Evolutionary conservation across 495 filamentous ascomycete species (phyloP), one percentile per base, ranked within the genome.

Genomic region (Penicillium nucicola): DNA sequence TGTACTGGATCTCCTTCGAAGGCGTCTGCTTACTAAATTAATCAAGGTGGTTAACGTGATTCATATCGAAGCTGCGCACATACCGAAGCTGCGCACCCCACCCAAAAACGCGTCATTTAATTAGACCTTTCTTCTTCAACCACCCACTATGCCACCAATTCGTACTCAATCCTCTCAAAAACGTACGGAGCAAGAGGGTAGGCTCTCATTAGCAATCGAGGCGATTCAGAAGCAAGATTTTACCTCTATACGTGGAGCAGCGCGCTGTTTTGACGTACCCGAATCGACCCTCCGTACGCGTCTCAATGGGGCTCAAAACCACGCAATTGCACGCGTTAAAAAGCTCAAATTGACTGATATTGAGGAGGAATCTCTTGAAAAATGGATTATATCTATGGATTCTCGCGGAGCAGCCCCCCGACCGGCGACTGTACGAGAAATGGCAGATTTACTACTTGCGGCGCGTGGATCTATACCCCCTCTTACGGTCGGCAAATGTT

Each of bases 371-470:
- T 53, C 42, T 30, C 41, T 53, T 20, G 28, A 42, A 39, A 30
- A 53, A 19, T 53, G 43, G 50, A 14, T 53, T 19, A 4, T 53
- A 5, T 13, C 23, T 53, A 53, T 53, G 36, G 32, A 48, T 33
- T 11, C 12, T 9, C 30, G 52, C 38, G 52, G 45, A 14, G 45
- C 45, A 19, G 45, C 41, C 33, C 41, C 33, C 11, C 32, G 15
- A 12, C 18, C 20, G 13, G 19, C 34, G 18, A 25, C 14, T 35
- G 32, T 43, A 17, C 7, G 25, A 33, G 41, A 43, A 33, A 43
- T 43, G 41, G 41, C 41, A 25, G 33, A 32, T 32, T 13, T 32
- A 12, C 28, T 43, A 18, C 41, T 33, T 20, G 12, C 2, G 1
- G 15, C 25, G 8, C 41, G 14, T 9, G 9, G 33, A 43, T 22